Percentiles rank a stretch among this genome's conserved stretches.
Conservation (phyloP, 2,329 filamentous ascomycete genomes). For the Pyricularia pennisetigena region DNA sequence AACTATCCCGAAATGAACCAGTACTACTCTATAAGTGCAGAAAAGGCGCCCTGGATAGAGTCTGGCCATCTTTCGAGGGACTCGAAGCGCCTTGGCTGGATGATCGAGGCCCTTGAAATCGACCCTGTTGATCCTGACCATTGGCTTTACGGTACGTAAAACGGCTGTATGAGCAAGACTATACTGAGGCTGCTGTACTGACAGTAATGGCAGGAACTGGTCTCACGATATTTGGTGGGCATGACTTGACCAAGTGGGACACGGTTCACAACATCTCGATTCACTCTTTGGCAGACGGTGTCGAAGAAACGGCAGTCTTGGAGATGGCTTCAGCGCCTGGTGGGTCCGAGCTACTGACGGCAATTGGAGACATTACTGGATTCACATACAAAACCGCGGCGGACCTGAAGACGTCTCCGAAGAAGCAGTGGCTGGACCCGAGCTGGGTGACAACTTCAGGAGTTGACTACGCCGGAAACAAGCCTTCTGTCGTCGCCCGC, state of each 20-base stretch:
- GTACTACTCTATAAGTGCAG: constrained; percentile 34
- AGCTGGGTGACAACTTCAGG: constrained; percentile 33
- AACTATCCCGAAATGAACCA: constrained; percentile 32
- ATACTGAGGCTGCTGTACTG: too few species aligned
- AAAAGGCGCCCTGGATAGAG: constrained; percentile 43
- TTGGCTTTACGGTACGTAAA: constrained; percentile 37
- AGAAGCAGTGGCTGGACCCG: constrained; percentile 34
- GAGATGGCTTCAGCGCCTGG: constrained; percentile 37
- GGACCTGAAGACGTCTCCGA: constrained; percentile 29
- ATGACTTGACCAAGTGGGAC: constrained; percentile 47
- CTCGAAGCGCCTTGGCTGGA: constrained; percentile 46
- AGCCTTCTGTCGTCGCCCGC: constrained; percentile 35
- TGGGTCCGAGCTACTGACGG: constrained; percentile 40
- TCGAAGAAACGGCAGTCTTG: constrained; percentile 42
- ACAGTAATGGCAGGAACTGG: constrained; percentile 30
- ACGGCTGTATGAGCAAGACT: background rate
- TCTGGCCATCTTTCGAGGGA: constrained; percentile 35
- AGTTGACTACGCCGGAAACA: constrained; percentile 39
- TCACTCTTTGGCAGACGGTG: constrained; percentile 39
- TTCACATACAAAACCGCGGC: constrained; percentile 33
- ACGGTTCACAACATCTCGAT: constrained; percentile 36
- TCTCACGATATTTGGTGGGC: constrained; percentile 26
- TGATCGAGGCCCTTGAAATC: constrained; percentile 49
- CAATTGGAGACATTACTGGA: constrained; percentile 40
- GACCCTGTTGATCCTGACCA: constrained; percentile 49